A percentile compares a stretch with the other conserved stretches of the same genome.
Evolutionary conservation across 2,329 filamentous ascomycete species (phyloP).

Genomic region (Elsinoe batatas): DNA sequence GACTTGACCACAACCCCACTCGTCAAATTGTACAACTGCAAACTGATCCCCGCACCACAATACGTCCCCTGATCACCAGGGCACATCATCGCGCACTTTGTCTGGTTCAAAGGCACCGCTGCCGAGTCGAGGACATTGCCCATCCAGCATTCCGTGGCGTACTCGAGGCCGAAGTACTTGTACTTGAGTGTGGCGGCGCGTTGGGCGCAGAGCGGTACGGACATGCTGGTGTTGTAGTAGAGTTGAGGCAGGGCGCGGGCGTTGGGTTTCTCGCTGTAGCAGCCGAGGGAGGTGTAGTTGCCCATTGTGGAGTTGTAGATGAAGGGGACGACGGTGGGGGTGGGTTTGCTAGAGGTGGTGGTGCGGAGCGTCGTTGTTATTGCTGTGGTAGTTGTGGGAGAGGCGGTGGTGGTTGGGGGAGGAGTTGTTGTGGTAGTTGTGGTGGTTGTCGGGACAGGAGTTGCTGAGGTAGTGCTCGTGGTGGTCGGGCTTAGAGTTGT

Average conservation of each 20-base stretch:
- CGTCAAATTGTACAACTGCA: constrained; percentile 13
- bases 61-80: constrained; percentile 20
- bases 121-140: constrained; percentile 10
- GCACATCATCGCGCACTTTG: constrained; percentile 22
- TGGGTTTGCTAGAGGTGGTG: constrained; percentile 3
- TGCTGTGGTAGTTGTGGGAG: not conserved
- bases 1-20: not conserved
- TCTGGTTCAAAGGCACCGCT: not conserved
- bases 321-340: constrained; percentile 5
- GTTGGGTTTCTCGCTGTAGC: constrained; percentile 15
- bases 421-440: not conserved
- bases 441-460: not conserved
- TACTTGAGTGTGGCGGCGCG: constrained; percentile 10
- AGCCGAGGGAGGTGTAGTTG: constrained; percentile 14
- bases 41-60: constrained; percentile 23
- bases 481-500: not conserved
- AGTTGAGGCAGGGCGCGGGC: constrained; percentile 13
- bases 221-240: constrained; percentile 13
- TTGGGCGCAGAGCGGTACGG: constrained; percentile 11
- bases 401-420: not conserved
- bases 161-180: constrained; percentile 16
- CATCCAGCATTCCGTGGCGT: constrained; percentile 16
- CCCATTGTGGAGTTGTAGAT: constrained; percentile 6
- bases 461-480: not conserved
- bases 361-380: not conserved